A percentile compares a stretch with the other conserved stretches of the same genome.
Conservation (phyloP, 2,329 filamentous ascomycete species). For the Blumeriella jaapii region DNA sequence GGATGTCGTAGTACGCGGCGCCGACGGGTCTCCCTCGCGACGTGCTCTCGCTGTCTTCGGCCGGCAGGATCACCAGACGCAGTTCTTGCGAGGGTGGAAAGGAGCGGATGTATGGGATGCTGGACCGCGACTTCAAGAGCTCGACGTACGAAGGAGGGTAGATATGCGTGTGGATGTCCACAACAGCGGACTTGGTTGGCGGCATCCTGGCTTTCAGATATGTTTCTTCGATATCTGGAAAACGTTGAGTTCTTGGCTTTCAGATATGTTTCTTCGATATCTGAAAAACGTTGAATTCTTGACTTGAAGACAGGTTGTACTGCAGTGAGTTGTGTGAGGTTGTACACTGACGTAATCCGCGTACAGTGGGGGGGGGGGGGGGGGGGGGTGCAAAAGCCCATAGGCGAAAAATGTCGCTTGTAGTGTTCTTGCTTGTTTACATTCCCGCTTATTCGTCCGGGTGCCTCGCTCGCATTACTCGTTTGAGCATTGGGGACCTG, state of each 20-base stretch:
- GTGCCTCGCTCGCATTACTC: no score
- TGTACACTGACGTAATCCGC: no score
- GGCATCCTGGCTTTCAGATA: slow-evolving; percentile 5
- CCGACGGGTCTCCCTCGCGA: slow-evolving; percentile 73
- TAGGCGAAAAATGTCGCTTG: no score
- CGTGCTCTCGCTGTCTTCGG: slow-evolving; percentile 41
- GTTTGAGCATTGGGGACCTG: no score
- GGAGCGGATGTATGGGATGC: slow-evolving; percentile 59
- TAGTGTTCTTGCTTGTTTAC: no score
- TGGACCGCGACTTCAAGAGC: slow-evolving; percentile 45
- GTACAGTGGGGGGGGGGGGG: no score
- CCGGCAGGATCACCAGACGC: slow-evolving; percentile 55
- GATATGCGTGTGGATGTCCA: slow-evolving; percentile 61
- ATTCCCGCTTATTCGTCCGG: no score
- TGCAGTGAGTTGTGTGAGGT: no score
- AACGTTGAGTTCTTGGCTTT: background rate
- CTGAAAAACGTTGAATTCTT: background rate
- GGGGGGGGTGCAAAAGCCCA: no score
- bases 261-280: background rate
- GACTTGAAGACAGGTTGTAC: background rate
- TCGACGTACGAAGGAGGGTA: slow-evolving; percentile 53
- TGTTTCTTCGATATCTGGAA: background rate
- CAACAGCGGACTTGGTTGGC: slow-evolving; percentile 33
- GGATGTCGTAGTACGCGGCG: slow-evolving; percentile 69
- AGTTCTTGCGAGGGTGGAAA: slow-evolving; percentile 47